Evolutionary conservation across 306 rosid genomes (phyloP).

Genomic region (Lathyrus sativus): DNA sequence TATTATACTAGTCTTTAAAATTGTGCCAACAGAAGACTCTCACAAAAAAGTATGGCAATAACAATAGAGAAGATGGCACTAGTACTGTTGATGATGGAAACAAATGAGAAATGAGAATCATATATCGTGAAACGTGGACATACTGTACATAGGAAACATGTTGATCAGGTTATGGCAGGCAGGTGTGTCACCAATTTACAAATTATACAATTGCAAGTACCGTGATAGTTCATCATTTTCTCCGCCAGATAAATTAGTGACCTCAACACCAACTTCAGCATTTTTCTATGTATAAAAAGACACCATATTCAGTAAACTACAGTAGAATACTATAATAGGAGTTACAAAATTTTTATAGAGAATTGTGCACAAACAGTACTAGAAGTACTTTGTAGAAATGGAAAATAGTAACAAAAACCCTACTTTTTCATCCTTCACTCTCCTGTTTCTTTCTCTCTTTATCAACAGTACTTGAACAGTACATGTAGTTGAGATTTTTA

Average conservation of each 20-base stretch:
- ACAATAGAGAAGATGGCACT: too few species aligned
- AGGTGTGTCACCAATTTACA: background rate
- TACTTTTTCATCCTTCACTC: conserved; percentile 16
- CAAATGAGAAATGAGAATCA: conserved; percentile 12
- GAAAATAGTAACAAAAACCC: conserved; percentile 38
- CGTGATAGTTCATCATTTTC: conserved; percentile 46
- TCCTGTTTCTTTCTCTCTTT: conserved; percentile 34
- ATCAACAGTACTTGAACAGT: conserved; percentile 32
- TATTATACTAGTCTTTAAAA: too few species aligned
- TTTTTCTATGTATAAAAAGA: conserved; percentile 19
- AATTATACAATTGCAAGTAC: conserved; percentile 30
- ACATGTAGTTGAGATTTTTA: conserved; percentile 29
- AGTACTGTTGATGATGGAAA: background rate
- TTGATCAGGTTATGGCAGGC: background rate
- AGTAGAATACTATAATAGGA: conserved; percentile 23
- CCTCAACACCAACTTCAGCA: conserved; percentile 40
- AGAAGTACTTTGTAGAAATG: background rate
- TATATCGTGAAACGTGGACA: background rate
- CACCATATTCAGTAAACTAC: conserved; percentile 13
- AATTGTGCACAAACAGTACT: conserved; percentile 47
- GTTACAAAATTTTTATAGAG: conserved; percentile 16
- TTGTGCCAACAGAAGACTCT: too few species aligned
- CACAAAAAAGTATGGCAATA: too few species aligned
- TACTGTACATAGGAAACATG: conserved; percentile 25
- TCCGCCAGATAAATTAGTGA: conserved; percentile 47